phyloP scores from a whole-genome alignment of 345 rosid species.

The Brassica nigra region DNA sequence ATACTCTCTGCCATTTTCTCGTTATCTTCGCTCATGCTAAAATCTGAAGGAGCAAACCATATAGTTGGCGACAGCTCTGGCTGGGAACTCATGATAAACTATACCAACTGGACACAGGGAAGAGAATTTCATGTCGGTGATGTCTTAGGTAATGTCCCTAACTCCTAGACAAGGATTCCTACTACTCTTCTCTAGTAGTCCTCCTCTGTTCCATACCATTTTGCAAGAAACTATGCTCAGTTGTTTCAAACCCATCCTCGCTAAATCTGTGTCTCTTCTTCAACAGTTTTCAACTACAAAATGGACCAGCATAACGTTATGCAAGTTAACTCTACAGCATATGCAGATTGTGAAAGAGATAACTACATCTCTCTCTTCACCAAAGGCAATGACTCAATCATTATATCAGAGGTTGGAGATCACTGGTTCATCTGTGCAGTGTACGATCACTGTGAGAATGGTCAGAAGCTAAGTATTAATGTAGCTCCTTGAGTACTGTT shows the following conservation, averaged over 20 bases:
- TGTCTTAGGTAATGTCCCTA: slow-evolving; percentile 37
- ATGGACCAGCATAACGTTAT: slow-evolving; percentile 41
- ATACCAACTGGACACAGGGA: slow-evolving; percentile 46
- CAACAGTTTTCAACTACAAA: slow-evolving; percentile 45
- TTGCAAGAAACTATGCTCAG: background rate
- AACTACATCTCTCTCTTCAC: slow-evolving; percentile 35
- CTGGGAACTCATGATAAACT: slow-evolving; percentile 39
- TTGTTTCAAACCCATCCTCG: slow-evolving; percentile 5
- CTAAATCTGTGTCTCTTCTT: slow-evolving; percentile 19
- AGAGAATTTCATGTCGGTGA: slow-evolving; percentile 49
- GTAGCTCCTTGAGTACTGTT: slow-evolving; percentile 30
- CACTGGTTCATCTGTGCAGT: slow-evolving; percentile 41
- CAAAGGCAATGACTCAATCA: slow-evolving; percentile 41
- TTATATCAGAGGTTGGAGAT: slow-evolving; percentile 35
- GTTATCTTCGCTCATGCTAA: slow-evolving; percentile 17
- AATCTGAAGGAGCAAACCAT: slow-evolving; percentile 29
- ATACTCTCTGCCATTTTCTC: slow-evolving; percentile 18
- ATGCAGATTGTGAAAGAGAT: slow-evolving; percentile 40
- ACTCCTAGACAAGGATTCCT: background rate
- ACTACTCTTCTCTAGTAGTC: slow-evolving; percentile 6
- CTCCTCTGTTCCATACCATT: slow-evolving; percentile 3
- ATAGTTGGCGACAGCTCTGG: slow-evolving; percentile 44
- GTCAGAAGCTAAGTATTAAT: slow-evolving; percentile 42
- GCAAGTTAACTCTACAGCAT: slow-evolving; percentile 53
- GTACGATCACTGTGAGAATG: slow-evolving; percentile 41